A percentile compares a stretch with the other conserved stretches of the same genome.
These are phyloP conservation scores for Leccinum olivaceopallidum DNA, from an alignment of 768 basidiomycete species.

Conservation along the genomic window DNA sequence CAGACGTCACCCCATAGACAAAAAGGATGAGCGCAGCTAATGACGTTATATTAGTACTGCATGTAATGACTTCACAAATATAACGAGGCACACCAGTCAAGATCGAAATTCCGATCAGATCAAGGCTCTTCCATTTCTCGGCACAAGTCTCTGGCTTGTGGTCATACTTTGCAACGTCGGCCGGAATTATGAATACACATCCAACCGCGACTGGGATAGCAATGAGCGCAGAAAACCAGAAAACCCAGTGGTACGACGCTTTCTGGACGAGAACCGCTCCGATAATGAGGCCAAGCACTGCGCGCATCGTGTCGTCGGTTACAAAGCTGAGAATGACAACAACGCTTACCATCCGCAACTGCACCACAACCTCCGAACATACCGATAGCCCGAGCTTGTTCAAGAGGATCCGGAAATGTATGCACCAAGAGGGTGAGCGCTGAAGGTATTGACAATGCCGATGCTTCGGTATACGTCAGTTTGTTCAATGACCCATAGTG, in stretches of 20 bases:
- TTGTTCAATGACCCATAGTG: not conserved
- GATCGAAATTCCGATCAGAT: conserved; percentile 39
- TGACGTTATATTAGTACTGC: not conserved
- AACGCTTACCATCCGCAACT: conserved; percentile 41
- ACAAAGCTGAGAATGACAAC: not conserved
- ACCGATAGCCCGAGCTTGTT: conserved; percentile 49
- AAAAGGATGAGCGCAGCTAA: conserved; percentile 40
- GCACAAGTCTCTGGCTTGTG: not conserved
- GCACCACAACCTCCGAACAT: conserved; percentile 48
- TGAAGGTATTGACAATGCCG: conserved; percentile 52
- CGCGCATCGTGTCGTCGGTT: not conserved
- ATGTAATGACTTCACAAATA: not conserved
- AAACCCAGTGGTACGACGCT: conserved; percentile 50
- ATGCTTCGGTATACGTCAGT: conserved; percentile 33
- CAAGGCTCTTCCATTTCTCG: conserved; percentile 34
- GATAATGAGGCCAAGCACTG: conserved; percentile 44
- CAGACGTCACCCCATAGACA: conserved; percentile 46
- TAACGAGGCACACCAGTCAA: conserved; percentile 34
- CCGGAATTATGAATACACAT: conserved; percentile 38
- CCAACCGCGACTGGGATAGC: conserved; percentile 33
- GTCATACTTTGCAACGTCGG: conserved; percentile 10
- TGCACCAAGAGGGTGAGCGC: conserved; percentile 51
- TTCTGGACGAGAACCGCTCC: conserved; percentile 45
- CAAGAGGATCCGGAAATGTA: conserved; percentile 46
- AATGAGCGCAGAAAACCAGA: conserved; percentile 47